phyloP scores from a whole-genome alignment of 2,329 filamentous ascomycete genomes.

The Colletotrichum noveboracense region DNA sequence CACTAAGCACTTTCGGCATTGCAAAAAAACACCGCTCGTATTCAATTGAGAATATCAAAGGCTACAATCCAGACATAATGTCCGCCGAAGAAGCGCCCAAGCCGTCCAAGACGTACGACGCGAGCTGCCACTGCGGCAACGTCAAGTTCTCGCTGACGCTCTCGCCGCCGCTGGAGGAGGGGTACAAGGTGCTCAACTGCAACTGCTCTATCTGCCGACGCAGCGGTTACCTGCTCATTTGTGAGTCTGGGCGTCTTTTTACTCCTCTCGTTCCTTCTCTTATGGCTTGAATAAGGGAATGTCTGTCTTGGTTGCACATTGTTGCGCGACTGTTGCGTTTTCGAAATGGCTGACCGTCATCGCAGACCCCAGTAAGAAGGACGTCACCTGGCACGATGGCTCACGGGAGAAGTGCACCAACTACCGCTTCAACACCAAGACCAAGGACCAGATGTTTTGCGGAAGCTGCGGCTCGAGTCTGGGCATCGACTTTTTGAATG shows the following conservation, averaged over 20 bases:
- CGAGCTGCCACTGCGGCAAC: conserved; percentile 58
- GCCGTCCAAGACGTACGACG: conserved; percentile 46
- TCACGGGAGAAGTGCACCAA: conserved; percentile 36
- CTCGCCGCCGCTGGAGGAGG: conserved; percentile 50
- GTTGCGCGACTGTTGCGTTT: not conserved
- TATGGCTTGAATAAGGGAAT: not conserved
- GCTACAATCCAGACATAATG: not conserved
- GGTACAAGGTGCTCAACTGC: conserved; percentile 50
- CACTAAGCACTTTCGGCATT: not conserved
- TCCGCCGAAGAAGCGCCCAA: conserved; percentile 19
- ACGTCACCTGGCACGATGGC: conserved; percentile 48
- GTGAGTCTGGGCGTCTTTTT: conserved; percentile 30
- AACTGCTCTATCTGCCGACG: conserved; percentile 59
- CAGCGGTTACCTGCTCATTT: conserved; percentile 57
- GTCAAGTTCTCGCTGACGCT: conserved; percentile 53
- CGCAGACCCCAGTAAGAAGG: conserved; percentile 41
- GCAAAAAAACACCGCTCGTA: not conserved
- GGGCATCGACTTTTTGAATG: conserved; percentile 47
- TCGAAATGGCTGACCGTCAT: not conserved
- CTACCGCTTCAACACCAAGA: conserved; percentile 53
- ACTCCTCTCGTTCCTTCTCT: not conserved
- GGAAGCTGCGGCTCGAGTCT: conserved; percentile 51
- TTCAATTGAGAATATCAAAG: not conserved
- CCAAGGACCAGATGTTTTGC: conserved; percentile 55
- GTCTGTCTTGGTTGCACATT: not conserved